Conservation (phyloP, 2,329 filamentous ascomycete genomes). For the Fusarium ramigenum region DNA sequence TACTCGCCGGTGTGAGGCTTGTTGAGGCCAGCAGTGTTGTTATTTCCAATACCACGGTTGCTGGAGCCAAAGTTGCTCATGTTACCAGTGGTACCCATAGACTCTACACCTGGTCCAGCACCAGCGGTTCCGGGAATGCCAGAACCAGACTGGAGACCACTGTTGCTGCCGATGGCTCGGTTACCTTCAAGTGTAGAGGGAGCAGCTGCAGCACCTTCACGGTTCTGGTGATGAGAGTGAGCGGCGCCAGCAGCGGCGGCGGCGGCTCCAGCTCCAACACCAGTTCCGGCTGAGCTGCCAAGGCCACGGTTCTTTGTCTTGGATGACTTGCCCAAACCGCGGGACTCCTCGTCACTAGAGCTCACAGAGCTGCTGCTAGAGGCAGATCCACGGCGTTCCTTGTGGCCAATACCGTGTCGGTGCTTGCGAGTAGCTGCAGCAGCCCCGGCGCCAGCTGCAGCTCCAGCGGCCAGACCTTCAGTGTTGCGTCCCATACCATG, state of each 20-base stretch:
- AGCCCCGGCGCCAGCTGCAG: constrained; percentile 20
- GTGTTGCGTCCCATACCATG: constrained; percentile 1
- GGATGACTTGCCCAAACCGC: constrained; percentile 21
- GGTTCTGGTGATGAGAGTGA: constrained; percentile 25
- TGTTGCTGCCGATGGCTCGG: neutral
- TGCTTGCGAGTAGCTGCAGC: constrained; percentile 19
- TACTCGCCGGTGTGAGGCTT: constrained; percentile 12
- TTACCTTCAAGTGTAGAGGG: neutral
- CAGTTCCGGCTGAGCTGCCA: constrained; percentile 9
- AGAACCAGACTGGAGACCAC: neutral
- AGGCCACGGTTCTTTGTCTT: constrained; percentile 27
- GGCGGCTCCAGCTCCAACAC: neutral
- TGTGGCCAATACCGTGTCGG: constrained; percentile 16
- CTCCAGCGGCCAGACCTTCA: constrained; percentile 19
- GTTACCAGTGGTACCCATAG: neutral
- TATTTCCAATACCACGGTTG: neutral
- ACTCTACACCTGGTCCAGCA: constrained; percentile 4
- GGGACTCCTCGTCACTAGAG: constrained; percentile 30
- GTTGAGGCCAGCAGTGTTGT: constrained; percentile 19
- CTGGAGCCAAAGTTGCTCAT: neutral
- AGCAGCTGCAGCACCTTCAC: neutral
- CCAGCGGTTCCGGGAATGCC: neutral
- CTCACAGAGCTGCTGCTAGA: constrained; percentile 22
- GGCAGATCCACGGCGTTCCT: constrained; percentile 14
- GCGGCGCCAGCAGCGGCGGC: constrained; percentile 11